phyloP scores from a whole-genome alignment of 371 early-diverging fungal genomes.

The Mortierella sp. region DNA sequence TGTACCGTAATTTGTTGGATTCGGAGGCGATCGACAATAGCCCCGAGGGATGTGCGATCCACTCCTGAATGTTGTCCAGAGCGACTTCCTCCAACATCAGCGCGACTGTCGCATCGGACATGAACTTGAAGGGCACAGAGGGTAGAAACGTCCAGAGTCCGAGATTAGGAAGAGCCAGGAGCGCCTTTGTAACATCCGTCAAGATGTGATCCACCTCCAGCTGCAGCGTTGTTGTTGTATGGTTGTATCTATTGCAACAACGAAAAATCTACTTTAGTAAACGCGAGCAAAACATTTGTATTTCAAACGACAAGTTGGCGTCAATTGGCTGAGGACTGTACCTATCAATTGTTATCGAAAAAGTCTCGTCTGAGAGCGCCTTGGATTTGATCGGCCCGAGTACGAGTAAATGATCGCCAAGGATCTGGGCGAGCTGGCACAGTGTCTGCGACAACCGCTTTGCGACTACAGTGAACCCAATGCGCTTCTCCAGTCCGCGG shows the following conservation, averaged over 20 bases:
- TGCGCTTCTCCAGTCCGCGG: slow-evolving; percentile 24
- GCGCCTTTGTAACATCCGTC: slow-evolving; percentile 29
- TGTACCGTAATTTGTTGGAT: slow-evolving; percentile 49
- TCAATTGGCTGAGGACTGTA: slow-evolving; percentile 14
- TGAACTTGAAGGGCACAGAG: slow-evolving; percentile 62
- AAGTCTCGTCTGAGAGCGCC: not conserved
- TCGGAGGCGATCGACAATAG: slow-evolving; percentile 35
- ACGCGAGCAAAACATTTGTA: not conserved
- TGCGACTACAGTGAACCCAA: slow-evolving; percentile 23
- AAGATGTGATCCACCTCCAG: slow-evolving; percentile 29
- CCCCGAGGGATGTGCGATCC: slow-evolving; percentile 25
- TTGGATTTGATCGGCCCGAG: slow-evolving; percentile 40
- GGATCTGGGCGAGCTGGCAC: slow-evolving; percentile 59
- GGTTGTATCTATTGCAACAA: slow-evolving; percentile 5
- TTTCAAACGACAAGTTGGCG: not conserved
- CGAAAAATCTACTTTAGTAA: not conserved
- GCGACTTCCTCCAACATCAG: slow-evolving; percentile 45
- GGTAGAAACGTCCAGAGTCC: slow-evolving; percentile 66
- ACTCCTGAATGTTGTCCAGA: slow-evolving; percentile 29
- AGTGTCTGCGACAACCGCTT: slow-evolving; percentile 64
- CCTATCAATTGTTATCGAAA: slow-evolving; percentile 26
- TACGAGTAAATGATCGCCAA: slow-evolving; percentile 40
- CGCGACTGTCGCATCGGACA: slow-evolving; percentile 61
- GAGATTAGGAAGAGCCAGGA: slow-evolving; percentile 46
- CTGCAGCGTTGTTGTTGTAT: slow-evolving; percentile 21